Evolutionary conservation across 148 eudicot species (phyloP), one percentile per base, ranked within the genome.

Genomic region (Rhododendron henanense): DNA sequence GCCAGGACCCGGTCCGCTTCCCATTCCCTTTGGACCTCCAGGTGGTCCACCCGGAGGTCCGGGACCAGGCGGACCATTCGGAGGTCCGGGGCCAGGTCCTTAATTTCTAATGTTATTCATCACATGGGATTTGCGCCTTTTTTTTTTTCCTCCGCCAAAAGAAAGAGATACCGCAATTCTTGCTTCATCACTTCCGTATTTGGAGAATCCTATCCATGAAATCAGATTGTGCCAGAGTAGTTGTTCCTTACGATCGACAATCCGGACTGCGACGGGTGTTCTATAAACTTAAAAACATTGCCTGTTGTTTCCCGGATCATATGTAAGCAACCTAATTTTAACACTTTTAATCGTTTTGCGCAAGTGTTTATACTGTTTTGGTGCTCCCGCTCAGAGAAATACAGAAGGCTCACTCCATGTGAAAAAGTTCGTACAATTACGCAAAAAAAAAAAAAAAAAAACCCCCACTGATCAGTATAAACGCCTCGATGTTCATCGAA

Each of bases 41-140:
- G 74, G 74, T 63, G 84, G 74, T 23, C 80, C 85, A 7, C 79
- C 67, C 6, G 73, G 47, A 25, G 71, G 71, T 13, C 84, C 84
- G 0, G 61, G 59, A 28, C 59, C 63, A 11, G 21, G 35, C 13
- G 76, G 76, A 28, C 82, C 57, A 1, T 35, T 63, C 1, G 63
- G 82, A 48, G 63, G 82, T 80, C 81, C 81, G 18, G 67, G 45
- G 1, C 84, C 77, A 14, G 35, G n/a, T 28, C 78, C 78, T 16
- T 33, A 33, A 33, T 33, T 65, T 67, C 25, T 83, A 47, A 21
- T 37, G 15, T 10, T 18, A 6, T 55, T 74, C 37, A 13, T 18
- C 8, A 2, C 10, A 1, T 3, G 6, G 21, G 23, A 16, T 18
- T 75, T 18, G 48, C 39, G 25, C 39, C 48, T 6, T 37, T 37